Base-by-base conservation (phyloP, 2,329 filamentous ascomycete species). In the Dryadomyces sulphureus region DNA sequence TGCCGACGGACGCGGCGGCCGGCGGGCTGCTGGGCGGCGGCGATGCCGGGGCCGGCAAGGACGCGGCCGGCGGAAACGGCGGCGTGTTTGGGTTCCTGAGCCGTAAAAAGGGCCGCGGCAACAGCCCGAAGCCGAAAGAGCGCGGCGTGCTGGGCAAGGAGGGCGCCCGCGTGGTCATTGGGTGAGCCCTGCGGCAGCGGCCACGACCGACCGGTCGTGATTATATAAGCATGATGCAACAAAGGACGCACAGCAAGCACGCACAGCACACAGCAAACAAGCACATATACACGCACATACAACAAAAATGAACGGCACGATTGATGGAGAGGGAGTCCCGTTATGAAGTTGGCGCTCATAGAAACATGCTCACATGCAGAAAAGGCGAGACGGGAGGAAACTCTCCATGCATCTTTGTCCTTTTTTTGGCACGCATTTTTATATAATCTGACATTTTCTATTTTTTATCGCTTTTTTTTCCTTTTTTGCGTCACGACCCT, bases 101-200 rank as follows among this genome's bases (percentile, higher is more conserved):
- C 53, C 74, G 89, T 57, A 94, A 94, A 67, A 94, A 86, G 67
- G 87, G 89, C 24, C 73, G 89, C 52, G 87, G 88, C 46, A 80
- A 88, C 62, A 95, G 88, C 60, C 92, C 92, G 1, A 95, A 94
- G 66, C 89, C 89, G 22, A 90, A 87, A 61, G 89, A 96, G 65
- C 77, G 87, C 46, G 92, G 92, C 48, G 89, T 98, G 7, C 60
- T 98, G 48, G 92, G 92, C 48, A 96, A 96, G 60, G 89, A 96
- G 61, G 92, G 92, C 16, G 89, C 92, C 11, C 74, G 92, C 59
- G 81, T 87, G 52, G 75, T 90, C 47, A 82, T 90, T 58, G 80
- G 77, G 4, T 32, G 27, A 32, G 27, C 25, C n/a, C 6, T 27
- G 25, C 16, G 27, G 3, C 9, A 12, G 27, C 5, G 27, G 4